These are phyloP conservation scores for Stephania cephalantha DNA, from an alignment of 164 flowering plant genomes.

Conservation along the genomic window DNA sequence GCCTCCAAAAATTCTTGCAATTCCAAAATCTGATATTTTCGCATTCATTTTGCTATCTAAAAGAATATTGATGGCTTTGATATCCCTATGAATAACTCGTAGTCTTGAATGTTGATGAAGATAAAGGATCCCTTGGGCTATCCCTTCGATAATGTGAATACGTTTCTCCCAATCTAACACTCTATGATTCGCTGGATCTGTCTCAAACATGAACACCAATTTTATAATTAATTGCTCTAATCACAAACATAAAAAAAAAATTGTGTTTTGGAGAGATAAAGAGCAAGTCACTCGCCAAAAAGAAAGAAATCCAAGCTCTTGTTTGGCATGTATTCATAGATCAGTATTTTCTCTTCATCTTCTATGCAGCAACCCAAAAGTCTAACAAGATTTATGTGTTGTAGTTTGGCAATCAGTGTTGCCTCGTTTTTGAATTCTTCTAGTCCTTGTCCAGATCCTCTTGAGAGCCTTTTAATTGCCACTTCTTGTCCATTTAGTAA, in stretches of 20 bases:
- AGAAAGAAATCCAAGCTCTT: neutral
- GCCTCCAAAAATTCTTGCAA: conserved; percentile 5
- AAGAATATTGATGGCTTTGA: conserved; percentile 9
- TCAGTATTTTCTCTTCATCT: neutral
- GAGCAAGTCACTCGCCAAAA: neutral
- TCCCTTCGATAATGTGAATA: neutral
- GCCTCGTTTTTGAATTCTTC: neutral
- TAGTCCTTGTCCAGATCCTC: conserved; percentile 5
- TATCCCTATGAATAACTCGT: neutral
- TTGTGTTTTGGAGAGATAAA: too few relatives aligned
- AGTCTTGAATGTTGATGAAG: too few relatives aligned
- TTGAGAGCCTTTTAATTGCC: neutral
- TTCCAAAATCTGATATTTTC: neutral
- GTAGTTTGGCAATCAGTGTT: conserved; percentile 5
- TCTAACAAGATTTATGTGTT: conserved; percentile 8
- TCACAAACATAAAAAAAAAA: too few relatives aligned
- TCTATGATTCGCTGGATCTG: neutral
- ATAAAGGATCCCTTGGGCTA: too few relatives aligned
- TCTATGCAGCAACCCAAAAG: conserved; percentile 10
- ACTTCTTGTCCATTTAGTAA: neutral
- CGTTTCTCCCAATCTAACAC: neutral
- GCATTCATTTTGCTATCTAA: neutral
- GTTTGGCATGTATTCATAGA: too few relatives aligned
- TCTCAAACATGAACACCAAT: neutral
- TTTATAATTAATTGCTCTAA: too few relatives aligned